Percentiles rank a stretch among this genome's conserved stretches.
Evolutionary conservation across 2,329 filamentous ascomycete species (phyloP).

Genomic region (Clonostachys chloroleuca): DNA sequence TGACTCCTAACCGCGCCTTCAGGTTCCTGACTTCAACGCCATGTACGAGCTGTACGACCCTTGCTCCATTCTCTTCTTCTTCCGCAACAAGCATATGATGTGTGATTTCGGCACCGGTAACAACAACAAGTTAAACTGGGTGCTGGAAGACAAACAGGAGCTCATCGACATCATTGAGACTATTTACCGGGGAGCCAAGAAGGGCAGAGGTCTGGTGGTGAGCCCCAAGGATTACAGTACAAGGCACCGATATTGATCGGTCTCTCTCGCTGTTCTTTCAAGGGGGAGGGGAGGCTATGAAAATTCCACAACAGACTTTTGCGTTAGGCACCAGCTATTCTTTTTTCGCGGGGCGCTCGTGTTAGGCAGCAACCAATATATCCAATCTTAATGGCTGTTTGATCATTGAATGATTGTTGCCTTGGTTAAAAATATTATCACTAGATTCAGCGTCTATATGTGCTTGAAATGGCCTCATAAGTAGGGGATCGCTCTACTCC

Average conservation of each 20-base stretch:
- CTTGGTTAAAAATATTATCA: too few relatives aligned
- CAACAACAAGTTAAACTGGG: slow-evolving; percentile 98
- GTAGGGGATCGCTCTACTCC: too few relatives aligned
- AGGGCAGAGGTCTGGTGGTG: slow-evolving; percentile 92
- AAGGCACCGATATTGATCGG: slow-evolving; percentile 1
- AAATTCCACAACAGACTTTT: neutral
- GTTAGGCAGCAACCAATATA: too few relatives aligned
- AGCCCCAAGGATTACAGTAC: slow-evolving; percentile 67
- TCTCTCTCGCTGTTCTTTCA: too few relatives aligned
- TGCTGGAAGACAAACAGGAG: slow-evolving; percentile 93
- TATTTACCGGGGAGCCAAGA: slow-evolving; percentile 97
- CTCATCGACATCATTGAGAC: slow-evolving; percentile 98
- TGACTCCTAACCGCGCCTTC: too few relatives aligned
- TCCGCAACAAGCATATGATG: slow-evolving; percentile 99
- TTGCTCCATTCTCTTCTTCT: slow-evolving; percentile 95
- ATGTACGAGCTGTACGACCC: slow-evolving; percentile 95
- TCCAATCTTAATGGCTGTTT: too few relatives aligned
- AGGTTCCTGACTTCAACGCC: slow-evolving; percentile 83
- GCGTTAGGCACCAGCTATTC: too few relatives aligned
- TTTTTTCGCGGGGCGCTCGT: too few relatives aligned
- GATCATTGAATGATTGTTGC: too few relatives aligned
- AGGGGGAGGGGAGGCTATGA: neutral
- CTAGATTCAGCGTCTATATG: too few relatives aligned
- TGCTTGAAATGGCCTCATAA: too few relatives aligned
- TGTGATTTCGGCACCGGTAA: slow-evolving; percentile 97